Evolutionary conservation across 768 basidiomycete genomes (phyloP).

Genomic region (Serendipita sp.): DNA sequence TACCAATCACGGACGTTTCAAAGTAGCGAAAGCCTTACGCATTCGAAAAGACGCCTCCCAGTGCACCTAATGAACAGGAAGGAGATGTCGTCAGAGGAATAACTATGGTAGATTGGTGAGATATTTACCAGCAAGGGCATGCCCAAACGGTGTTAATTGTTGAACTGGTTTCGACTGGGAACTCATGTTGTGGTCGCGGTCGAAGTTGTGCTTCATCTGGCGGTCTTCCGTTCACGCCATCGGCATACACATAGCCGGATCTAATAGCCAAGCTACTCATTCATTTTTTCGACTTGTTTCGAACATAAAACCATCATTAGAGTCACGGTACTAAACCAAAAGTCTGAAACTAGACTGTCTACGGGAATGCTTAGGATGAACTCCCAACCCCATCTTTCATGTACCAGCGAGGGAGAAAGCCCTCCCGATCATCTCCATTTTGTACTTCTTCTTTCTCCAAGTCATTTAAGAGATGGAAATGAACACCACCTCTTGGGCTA

Average conservation of each 20-base stretch:
- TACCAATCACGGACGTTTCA: neutral
- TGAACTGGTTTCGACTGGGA: conserved; percentile 33
- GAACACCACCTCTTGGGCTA: conserved; percentile 40
- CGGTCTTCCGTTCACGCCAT: neutral
- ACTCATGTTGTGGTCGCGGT: neutral
- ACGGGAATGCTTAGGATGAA: neutral
- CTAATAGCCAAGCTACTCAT: neutral
- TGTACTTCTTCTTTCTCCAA: conserved; percentile 39
- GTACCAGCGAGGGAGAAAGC: conserved; percentile 62
- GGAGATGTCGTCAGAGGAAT: neutral
- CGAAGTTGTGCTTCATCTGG: neutral
- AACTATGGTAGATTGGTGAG: neutral
- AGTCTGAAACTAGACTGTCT: no score
- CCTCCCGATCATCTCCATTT: conserved; percentile 54
- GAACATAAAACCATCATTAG: no score
- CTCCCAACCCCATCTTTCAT: neutral
- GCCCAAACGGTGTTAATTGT: conserved; percentile 67
- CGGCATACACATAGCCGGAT: neutral
- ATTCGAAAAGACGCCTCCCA: conserved; percentile 85
- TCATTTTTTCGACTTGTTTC: no score
- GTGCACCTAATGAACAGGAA: conserved; percentile 26
- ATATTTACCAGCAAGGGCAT: conserved; percentile 62
- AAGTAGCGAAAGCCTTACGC: conserved; percentile 41
- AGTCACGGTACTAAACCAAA: no score
- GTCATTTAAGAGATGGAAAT: conserved; percentile 30